Conservation (phyloP, 371 early-diverging fungal genomes). For the Dichotomocladium elegans region DNA sequence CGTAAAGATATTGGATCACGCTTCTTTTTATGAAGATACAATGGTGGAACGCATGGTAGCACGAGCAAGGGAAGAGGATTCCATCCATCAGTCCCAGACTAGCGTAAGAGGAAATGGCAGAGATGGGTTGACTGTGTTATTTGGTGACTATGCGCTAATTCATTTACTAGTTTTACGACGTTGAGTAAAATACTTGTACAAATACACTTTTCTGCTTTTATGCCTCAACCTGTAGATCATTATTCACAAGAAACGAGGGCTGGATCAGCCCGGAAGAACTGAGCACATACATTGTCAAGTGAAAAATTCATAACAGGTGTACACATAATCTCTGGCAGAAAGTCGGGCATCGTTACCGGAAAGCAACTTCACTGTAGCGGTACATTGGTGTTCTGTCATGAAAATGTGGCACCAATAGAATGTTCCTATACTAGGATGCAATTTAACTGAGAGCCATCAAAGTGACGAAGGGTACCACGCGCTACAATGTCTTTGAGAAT, state of each 20-base stretch:
- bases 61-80: neutral
- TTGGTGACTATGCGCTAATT: neutral
- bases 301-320: neutral
- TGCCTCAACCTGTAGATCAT: neutral
- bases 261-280: neutral
- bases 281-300: neutral
- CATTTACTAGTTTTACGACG: neutral
- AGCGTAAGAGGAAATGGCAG: neutral
- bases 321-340: too few species aligned
- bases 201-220: neutral
- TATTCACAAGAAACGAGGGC: neutral
- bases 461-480: too few species aligned
- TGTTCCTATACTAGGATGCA: too few species aligned
- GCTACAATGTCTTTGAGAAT: too few species aligned
- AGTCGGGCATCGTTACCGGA: too few species aligned
- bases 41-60: neutral
- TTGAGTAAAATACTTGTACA: neutral
- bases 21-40: neutral
- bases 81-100: neutral
- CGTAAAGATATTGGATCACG: neutral
- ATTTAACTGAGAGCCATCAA: too few species aligned
- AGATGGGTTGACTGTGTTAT: neutral
- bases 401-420: too few species aligned
- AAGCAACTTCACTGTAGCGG: too few species aligned
- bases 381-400: too few species aligned